Evolutionary conservation across 2,329 filamentous ascomycete species (phyloP).

Genomic region (Colletotrichum truncatum): DNA sequence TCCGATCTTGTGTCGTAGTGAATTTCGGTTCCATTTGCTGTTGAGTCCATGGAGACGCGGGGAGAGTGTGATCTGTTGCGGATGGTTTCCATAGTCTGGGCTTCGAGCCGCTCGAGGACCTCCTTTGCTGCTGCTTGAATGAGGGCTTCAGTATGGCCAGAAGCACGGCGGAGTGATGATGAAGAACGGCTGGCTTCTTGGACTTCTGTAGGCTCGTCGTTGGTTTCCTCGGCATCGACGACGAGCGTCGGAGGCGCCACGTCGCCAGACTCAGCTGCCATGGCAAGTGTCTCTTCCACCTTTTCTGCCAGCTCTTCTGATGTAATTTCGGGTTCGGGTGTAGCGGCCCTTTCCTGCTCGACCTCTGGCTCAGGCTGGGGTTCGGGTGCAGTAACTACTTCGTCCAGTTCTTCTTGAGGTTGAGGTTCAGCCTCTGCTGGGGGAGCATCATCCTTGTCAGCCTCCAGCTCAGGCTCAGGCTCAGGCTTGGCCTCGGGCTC

Average conservation of each 20-base stretch:
- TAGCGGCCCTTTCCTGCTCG: neutral
- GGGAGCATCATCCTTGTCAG: no score
- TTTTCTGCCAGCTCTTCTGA: neutral
- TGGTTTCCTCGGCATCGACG: neutral
- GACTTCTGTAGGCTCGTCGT: neutral
- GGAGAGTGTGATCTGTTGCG: conserved; percentile 34
- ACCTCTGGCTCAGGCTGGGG: neutral
- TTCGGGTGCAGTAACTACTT: no score
- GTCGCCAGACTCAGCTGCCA: neutral
- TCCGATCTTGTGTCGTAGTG: conserved; percentile 39
- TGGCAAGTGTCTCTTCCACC: neutral
- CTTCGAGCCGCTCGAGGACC: conserved; percentile 58
- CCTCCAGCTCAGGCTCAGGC: neutral
- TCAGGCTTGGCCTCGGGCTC: neutral
- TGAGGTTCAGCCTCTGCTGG: neutral
- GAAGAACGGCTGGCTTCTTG: conserved; percentile 29
- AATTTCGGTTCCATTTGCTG: conserved; percentile 39
- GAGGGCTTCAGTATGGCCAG: conserved; percentile 57
- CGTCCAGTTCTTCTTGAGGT: neutral
- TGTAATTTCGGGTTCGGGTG: conserved; percentile 1
- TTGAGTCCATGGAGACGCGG: conserved; percentile 27
- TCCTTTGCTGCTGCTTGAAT: conserved; percentile 63
- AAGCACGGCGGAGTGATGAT: conserved; percentile 47
- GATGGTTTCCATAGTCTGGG: conserved; percentile 37
- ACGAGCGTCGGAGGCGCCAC: neutral